These are phyloP conservation scores for Pseudoneurospora amorphoporcata DNA, from an alignment of 495 filamentous ascomycete genomes.

Conservation along the genomic window DNA sequence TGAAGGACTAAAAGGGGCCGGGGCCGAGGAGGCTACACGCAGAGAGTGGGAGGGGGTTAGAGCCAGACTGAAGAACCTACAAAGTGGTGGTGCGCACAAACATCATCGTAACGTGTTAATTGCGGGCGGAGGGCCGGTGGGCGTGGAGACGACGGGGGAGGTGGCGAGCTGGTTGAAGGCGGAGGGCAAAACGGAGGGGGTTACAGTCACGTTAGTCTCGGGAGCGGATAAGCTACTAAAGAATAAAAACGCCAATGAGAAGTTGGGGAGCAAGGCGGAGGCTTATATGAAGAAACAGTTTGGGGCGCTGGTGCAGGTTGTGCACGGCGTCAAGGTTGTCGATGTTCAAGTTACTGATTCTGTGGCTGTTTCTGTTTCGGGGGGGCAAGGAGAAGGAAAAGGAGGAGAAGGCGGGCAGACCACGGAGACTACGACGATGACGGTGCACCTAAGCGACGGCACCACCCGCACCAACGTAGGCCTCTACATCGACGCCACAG, in stretches of 20 bases:
- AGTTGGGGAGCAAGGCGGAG: background rate
- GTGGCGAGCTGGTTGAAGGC: background rate
- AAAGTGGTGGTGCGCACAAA: background rate
- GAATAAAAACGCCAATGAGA: background rate
- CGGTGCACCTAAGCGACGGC: constrained; percentile 14
- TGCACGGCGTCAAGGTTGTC: background rate
- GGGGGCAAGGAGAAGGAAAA: too few relatives aligned
- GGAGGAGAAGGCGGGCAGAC: background rate
- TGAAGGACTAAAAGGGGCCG: background rate
- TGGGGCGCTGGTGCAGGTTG: background rate
- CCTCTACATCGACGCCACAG: constrained; percentile 44
- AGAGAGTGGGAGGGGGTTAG: background rate
- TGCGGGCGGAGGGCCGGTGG: constrained; percentile 3
- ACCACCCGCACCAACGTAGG: constrained; percentile 24
- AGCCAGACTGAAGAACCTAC: background rate
- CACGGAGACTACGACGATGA: background rate
- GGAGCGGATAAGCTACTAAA: background rate
- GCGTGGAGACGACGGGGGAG: constrained; percentile 1
- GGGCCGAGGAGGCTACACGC: background rate
- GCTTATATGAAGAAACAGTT: background rate
- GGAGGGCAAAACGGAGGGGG: background rate
- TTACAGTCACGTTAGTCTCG: background rate
- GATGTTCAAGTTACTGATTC: background rate
- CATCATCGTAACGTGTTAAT: background rate
- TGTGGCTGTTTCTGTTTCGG: background rate